Percentiles rank a stretch among this genome's conserved stretches.
phyloP scores from a whole-genome alignment of 208 protist species.

The Leishmania tropica region DNA sequence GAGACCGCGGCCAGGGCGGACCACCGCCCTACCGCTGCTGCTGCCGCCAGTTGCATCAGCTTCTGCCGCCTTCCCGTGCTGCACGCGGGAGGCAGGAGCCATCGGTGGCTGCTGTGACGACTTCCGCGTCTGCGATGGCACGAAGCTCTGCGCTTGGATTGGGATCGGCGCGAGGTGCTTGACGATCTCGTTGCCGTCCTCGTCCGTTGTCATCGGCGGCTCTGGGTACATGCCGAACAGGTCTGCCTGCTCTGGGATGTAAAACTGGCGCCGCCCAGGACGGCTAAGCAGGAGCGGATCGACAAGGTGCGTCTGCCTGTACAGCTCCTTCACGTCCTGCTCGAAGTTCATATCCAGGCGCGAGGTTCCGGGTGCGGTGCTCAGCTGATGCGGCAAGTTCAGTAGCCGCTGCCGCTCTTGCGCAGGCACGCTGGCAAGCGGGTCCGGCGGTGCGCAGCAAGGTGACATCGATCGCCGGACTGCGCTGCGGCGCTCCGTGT shows the following conservation, averaged over 20 bases:
- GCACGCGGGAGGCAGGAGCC: background rate
- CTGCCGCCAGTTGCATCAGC: background rate
- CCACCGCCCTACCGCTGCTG: background rate
- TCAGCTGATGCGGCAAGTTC: constrained; percentile 20
- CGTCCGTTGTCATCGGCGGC: constrained; percentile 28
- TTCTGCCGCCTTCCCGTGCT: background rate
- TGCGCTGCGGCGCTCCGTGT: constrained; percentile 23
- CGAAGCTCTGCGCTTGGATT: constrained; percentile 16
- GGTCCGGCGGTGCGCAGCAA: constrained; percentile 6
- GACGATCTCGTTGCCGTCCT: constrained; percentile 21
- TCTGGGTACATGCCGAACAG: constrained; percentile 56
- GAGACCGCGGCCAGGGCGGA: constrained; percentile 14
- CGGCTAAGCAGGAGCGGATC: constrained; percentile 48
- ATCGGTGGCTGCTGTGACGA: background rate
- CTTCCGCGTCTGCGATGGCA: constrained; percentile 12
- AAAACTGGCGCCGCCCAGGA: constrained; percentile 48
- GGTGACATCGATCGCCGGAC: constrained; percentile 15
- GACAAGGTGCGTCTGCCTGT: constrained; percentile 54
- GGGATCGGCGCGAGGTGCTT: constrained; percentile 23
- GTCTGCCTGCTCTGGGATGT: constrained; percentile 40
- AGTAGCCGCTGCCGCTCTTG: constrained; percentile 29
- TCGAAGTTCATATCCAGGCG: constrained; percentile 60
- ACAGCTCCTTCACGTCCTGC: constrained; percentile 68
- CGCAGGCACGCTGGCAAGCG: constrained; percentile 19
- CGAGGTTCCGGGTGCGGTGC: constrained; percentile 15